These are phyloP conservation scores for Pleurotus eryngii DNA, from an alignment of 768 basidiomycete genomes.

Conservation along the genomic window DNA sequence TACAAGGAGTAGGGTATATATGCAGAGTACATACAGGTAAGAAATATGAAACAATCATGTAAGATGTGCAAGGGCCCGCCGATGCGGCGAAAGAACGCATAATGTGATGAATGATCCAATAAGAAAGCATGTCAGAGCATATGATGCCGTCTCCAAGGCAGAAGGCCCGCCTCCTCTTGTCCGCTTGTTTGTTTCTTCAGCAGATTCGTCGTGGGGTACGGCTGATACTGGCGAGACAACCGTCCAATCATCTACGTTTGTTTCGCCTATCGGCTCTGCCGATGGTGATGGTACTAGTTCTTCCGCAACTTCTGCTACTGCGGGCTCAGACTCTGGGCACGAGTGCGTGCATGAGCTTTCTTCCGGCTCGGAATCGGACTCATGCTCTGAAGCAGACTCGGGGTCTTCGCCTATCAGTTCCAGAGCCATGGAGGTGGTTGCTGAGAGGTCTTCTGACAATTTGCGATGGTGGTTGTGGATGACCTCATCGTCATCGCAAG, in stretches of 20 bases:
- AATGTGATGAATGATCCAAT: constrained; percentile 56
- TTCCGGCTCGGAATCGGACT: not conserved
- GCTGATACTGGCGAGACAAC: constrained; percentile 3
- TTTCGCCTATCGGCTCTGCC: not conserved
- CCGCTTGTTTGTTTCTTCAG: not conserved
- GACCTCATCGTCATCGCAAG: constrained; percentile 4
- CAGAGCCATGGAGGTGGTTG: not conserved
- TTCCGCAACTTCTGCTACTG: no score
- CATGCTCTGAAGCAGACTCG: not conserved
- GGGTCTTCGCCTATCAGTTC: not conserved
- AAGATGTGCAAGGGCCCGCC: constrained; percentile 37
- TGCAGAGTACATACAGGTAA: no score
- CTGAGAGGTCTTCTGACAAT: not conserved
- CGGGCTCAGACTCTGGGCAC: no score
- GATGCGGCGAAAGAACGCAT: constrained; percentile 44
- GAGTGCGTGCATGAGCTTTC: no score
- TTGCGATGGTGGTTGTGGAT: not conserved
- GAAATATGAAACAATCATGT: constrained; percentile 16
- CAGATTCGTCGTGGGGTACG: not conserved
- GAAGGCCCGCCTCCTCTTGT: constrained; percentile 16
- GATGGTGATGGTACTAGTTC: not conserved
- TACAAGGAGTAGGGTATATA: no score
- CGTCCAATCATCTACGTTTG: not conserved
- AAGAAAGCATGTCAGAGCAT: constrained; percentile 56
- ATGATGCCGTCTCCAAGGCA: constrained; percentile 34